A percentile compares a stretch with the other conserved stretches of the same genome.
Evolutionary conservation across 495 filamentous ascomycete species (phyloP).

Genomic region (Penicillium ucsense): DNA sequence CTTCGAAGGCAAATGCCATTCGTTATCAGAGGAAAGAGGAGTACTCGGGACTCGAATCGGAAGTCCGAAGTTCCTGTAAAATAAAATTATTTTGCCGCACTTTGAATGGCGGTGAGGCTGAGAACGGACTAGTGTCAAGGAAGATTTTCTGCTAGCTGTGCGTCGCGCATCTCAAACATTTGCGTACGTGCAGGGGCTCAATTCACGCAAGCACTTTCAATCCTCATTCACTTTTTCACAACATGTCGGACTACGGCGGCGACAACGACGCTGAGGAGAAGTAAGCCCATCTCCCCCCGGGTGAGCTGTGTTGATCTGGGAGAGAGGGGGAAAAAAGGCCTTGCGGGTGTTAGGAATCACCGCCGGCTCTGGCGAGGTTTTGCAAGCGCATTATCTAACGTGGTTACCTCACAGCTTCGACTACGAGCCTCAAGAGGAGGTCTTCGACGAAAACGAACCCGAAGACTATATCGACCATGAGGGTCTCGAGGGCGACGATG

Average conservation of each 20-base stretch:
- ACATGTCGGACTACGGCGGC: constrained; percentile 76
- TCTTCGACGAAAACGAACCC: constrained; percentile 57
- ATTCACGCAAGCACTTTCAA: constrained; percentile 12
- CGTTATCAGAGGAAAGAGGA: neutral
- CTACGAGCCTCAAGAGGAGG: constrained; percentile 49
- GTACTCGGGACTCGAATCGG: too few relatives aligned
- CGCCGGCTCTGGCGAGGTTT: neutral
- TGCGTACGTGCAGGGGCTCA: constrained; percentile 10
- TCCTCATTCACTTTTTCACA: constrained; percentile 14
- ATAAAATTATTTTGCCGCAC: constrained; percentile 30
- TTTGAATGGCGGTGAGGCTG: constrained; percentile 22
- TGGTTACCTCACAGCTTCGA: constrained; percentile 30
- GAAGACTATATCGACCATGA: constrained; percentile 43
- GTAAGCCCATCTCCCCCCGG: constrained; percentile 15
- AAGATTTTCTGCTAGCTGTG: constrained; percentile 34
- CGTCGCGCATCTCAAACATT: constrained; percentile 11
- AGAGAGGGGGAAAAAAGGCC: constrained; percentile 2
- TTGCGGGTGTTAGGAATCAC: constrained; percentile 1
- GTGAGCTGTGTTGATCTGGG: neutral
- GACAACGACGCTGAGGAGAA: constrained; percentile 55
- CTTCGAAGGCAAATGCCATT: neutral
- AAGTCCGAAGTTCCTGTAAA: constrained; percentile 1
- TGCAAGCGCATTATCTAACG: constrained; percentile 7
- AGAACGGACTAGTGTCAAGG: constrained; percentile 25
- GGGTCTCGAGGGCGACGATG: constrained; percentile 28